phyloP scores from a whole-genome alignment of 352 stramenopile species.

The Globisporangium middletonii region DNA sequence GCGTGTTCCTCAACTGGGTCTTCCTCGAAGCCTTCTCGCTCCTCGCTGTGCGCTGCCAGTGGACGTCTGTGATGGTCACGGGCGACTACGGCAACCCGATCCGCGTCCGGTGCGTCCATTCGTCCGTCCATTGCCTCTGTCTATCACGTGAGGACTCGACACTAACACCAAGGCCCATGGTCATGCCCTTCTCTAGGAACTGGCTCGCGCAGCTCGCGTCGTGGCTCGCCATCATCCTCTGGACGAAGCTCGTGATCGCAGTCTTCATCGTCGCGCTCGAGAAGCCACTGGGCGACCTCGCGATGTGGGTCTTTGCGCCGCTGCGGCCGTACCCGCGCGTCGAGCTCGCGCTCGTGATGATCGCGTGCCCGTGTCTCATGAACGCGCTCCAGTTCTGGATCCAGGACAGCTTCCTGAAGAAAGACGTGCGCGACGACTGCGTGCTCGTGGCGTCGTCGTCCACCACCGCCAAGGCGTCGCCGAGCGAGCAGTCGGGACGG shows the following conservation, averaged over 20 bases:
- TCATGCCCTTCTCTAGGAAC: constrained; percentile 13
- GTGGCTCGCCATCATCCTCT: constrained; percentile 80
- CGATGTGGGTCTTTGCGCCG: constrained; percentile 63
- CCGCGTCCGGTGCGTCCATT: constrained; percentile 25
- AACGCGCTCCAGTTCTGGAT: constrained; percentile 88
- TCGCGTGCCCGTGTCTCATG: constrained; percentile 84
- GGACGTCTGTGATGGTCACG: constrained; percentile 48
- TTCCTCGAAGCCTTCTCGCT: constrained; percentile 58
- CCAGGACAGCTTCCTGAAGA: constrained; percentile 89
- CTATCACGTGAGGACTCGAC: too few relatives aligned
- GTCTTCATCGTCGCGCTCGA: constrained; percentile 67
- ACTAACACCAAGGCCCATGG: too few relatives aligned
- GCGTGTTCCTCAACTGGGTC: constrained; percentile 79
- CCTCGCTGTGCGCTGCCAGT: constrained; percentile 48
- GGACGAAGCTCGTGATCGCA: constrained; percentile 75
- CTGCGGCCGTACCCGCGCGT: constrained; percentile 56
- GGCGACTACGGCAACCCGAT: constrained; percentile 81
- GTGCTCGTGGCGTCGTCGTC: constrained; percentile 26
- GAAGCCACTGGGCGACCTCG: constrained; percentile 50
- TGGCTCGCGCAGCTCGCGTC: constrained; percentile 75
- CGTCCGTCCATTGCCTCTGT: too few relatives aligned
- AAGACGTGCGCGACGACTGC: constrained; percentile 62
- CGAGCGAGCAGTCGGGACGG: constrained; percentile 14
- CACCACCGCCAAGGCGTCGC: constrained; percentile 19
- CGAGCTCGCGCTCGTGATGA: constrained; percentile 84